Conservation (phyloP, 225 moss, liverwort and hornwort genomes). For the Pseudisothecium myosuroides region DNA sequence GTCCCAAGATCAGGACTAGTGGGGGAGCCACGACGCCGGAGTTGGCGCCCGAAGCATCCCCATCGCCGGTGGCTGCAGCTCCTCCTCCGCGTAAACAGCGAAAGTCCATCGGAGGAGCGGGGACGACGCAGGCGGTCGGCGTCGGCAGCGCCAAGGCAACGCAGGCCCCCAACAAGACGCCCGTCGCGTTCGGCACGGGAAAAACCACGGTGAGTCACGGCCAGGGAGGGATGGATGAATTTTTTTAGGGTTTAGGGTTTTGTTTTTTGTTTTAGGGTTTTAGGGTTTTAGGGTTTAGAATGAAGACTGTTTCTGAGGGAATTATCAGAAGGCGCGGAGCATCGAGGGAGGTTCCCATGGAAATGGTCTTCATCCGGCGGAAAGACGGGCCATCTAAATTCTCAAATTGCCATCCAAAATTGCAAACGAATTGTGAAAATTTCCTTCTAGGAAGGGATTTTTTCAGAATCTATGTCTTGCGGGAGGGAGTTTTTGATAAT, state of each 20-base stretch:
- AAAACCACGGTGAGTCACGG: neutral
- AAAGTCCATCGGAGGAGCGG: constrained; percentile 4
- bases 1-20: constrained; percentile 21
- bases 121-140: neutral
- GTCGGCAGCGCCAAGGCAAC: neutral
- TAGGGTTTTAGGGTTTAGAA: neutral
- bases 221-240: no score
- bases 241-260: neutral
- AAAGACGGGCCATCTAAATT: no score
- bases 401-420: neutral
- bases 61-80: constrained; percentile 1
- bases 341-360: no score
- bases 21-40: constrained; percentile 15
- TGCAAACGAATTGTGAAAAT: neutral
- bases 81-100: constrained; percentile 3
- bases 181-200: neutral
- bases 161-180: constrained; percentile 1
- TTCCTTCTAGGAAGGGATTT: fast-evolving
- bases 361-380: no score
- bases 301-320: no score
- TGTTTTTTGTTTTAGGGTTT: no score
- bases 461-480: neutral
- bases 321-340: no score
- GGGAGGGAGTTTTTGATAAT: neutral
- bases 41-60: neutral